Conservation (phyloP, 2,329 filamentous ascomycete genomes). For the Colletotrichum cordylinicola region DNA sequence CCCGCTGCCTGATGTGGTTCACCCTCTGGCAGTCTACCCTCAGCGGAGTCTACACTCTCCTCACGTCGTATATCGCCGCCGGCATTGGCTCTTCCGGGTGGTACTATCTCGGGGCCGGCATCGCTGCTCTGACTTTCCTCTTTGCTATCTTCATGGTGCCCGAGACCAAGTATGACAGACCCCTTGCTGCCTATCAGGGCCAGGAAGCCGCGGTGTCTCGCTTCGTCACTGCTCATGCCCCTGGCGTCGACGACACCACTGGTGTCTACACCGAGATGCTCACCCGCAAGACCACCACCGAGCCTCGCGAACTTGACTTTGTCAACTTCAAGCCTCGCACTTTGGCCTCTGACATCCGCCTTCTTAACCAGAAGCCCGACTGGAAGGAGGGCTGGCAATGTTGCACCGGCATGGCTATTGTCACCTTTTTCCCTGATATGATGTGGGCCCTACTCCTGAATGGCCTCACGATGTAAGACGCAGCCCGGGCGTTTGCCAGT, state of each 20-base stretch:
- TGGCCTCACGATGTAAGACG: conserved; percentile 7
- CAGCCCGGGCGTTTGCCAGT: background rate
- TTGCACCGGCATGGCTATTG: conserved; percentile 32
- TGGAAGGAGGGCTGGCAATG: conserved; percentile 34
- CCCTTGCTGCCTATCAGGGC: conserved; percentile 41
- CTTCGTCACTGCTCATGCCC: conserved; percentile 18
- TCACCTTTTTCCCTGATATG: conserved; percentile 45
- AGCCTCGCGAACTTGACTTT: conserved; percentile 35
- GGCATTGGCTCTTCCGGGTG: conserved; percentile 45
- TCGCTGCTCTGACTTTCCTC: conserved; percentile 37
- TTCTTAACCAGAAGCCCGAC: conserved; percentile 43
- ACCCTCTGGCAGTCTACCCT: conserved; percentile 43
- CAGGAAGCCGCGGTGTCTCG: conserved; percentile 16
- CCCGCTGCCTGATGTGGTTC: conserved; percentile 44
- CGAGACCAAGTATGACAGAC: conserved; percentile 46
- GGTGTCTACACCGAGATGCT: conserved; percentile 21
- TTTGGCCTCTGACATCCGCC: conserved; percentile 35
- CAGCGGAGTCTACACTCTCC: conserved; percentile 40
- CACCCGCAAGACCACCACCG: background rate
- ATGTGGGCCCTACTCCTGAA: conserved; percentile 46
- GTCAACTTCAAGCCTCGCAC: conserved; percentile 41
- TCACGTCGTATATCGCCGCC: conserved; percentile 46
- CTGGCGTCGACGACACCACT: conserved; percentile 23
- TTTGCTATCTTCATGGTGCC: conserved; percentile 44
- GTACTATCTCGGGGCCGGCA: conserved; percentile 45